Percentiles rank a stretch among this genome's conserved stretches.
Conservation (phyloP, 1,284 basidiomycete genomes). For the Bondarzewia mesenterica region DNA sequence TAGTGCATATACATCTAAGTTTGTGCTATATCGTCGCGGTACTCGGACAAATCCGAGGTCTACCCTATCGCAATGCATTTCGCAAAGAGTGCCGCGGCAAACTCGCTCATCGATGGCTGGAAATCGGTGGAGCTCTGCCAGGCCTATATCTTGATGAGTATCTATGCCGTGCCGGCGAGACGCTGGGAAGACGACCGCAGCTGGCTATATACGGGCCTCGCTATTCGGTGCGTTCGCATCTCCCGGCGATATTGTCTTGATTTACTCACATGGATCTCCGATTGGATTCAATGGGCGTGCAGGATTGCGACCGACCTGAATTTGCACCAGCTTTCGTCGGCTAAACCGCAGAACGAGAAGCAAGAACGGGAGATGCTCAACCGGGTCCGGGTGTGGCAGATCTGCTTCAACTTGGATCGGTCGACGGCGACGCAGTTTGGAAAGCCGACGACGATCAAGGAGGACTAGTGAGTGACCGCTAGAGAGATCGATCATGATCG, state of each 20-base stretch:
- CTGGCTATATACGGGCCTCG: conserved; percentile 76
- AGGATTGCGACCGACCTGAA: conserved; percentile 81
- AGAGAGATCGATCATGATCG: too few species aligned
- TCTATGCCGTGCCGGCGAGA: conserved; percentile 70
- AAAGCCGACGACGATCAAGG: conserved; percentile 79
- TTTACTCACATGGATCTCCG: neutral
- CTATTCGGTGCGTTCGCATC: conserved; percentile 46
- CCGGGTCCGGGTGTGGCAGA: conserved; percentile 76
- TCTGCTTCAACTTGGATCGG: conserved; percentile 79
- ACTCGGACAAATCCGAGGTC: conserved; percentile 67
- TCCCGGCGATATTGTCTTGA: neutral
- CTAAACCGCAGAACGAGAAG: conserved; percentile 51
- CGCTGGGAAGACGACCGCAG: conserved; percentile 79
- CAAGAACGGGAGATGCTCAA: conserved; percentile 79
- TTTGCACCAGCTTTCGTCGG: conserved; percentile 58
- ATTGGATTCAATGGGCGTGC: neutral
- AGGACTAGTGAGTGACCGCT: conserved; percentile 76
- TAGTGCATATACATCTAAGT: too few species aligned
- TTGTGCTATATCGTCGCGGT: conserved; percentile 70
- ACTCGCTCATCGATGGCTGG: conserved; percentile 73
- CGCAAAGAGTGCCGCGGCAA: conserved; percentile 73
- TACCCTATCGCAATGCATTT: conserved; percentile 85
- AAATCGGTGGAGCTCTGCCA: conserved; percentile 57
- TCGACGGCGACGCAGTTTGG: conserved; percentile 82
- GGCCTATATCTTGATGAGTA: conserved; percentile 67